These are phyloP conservation scores for Beauveria bassiana DNA, from an alignment of 2,329 filamentous ascomycete species.

Conservation along the genomic window DNA sequence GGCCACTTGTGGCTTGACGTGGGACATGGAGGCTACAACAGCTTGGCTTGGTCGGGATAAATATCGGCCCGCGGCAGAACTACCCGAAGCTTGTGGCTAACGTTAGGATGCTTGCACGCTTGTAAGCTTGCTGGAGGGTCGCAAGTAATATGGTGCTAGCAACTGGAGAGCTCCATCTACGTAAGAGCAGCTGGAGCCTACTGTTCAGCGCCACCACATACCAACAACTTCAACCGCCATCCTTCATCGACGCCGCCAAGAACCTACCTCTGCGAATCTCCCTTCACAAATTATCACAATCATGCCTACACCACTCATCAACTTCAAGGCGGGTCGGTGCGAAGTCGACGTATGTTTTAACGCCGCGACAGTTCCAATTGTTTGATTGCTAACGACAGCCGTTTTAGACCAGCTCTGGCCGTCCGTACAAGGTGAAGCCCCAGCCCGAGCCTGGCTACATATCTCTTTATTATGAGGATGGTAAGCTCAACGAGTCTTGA, in stretches of 20 bases:
- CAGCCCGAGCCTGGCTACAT: slow-evolving; percentile 72
- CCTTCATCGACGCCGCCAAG: not conserved
- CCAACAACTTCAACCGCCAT: not conserved
- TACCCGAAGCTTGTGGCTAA: not conserved
- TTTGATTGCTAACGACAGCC: slow-evolving; percentile 14
- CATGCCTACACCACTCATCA: slow-evolving; percentile 84
- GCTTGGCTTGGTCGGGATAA: slow-evolving; percentile 15
- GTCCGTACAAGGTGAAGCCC: slow-evolving; percentile 64
- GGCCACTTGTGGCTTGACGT: slow-evolving; percentile 16
- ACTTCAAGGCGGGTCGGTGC: slow-evolving; percentile 92
- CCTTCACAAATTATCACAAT: slow-evolving; percentile 10
- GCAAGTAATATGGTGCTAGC: too few relatives aligned
- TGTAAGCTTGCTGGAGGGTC: too few relatives aligned
- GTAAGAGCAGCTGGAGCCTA: slow-evolving; percentile 11
- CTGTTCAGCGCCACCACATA: not conserved
- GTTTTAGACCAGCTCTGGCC: slow-evolving; percentile 35
- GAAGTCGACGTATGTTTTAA: slow-evolving; percentile 61
- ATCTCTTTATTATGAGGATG: slow-evolving; percentile 90
- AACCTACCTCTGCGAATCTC: not conserved
- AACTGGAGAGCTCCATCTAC: slow-evolving; percentile 4
- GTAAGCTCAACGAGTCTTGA: slow-evolving; percentile 30
- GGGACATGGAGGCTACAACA: not conserved
- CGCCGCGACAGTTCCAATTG: not conserved
- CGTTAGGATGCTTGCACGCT: too few relatives aligned
- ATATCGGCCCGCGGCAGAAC: slow-evolving; percentile 12